Percentiles rank a stretch among this genome's conserved stretches.
These are phyloP conservation scores for Craterostigma plantagineum DNA, from an alignment of 257 asterid genomes.

Conservation along the genomic window DNA sequence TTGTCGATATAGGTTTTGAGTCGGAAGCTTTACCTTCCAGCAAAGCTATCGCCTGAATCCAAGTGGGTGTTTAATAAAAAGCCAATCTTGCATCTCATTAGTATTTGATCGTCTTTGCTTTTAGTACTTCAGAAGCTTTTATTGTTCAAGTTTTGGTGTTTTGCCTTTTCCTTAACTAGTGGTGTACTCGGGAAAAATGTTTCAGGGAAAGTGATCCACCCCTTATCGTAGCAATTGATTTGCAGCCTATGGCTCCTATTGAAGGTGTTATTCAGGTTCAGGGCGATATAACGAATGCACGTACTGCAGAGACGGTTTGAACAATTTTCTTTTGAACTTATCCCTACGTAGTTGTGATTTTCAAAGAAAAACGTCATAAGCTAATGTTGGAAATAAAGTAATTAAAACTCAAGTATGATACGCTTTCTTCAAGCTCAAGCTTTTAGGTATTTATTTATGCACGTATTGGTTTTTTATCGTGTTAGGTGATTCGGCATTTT, in stretches of 20 bases:
- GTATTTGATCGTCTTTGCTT: neutral
- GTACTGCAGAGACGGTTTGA: conserved; percentile 94
- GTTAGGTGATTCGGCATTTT: conserved; percentile 90
- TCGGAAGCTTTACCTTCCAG: conserved; percentile 79
- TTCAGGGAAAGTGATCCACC: conserved; percentile 63
- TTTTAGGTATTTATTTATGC: too few species aligned
- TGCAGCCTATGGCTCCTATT: conserved; percentile 99
- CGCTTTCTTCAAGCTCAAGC: too few species aligned
- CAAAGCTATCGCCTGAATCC: conserved; percentile 52
- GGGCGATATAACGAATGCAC: conserved; percentile 97
- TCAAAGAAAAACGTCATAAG: too few species aligned
- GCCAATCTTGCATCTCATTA: conserved; percentile 5
- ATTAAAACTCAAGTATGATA: too few species aligned
- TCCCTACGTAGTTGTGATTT: neutral
- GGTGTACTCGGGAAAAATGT: conserved; percentile 7
- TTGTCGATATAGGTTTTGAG: conserved; percentile 55
- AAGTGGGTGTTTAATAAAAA: conserved; percentile 24
- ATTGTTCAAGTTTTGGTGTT: neutral
- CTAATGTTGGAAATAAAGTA: too few species aligned
- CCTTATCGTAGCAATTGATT: conserved; percentile 94
- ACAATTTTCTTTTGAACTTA: neutral
- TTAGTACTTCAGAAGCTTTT: neutral
- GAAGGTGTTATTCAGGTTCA: conserved; percentile 99
- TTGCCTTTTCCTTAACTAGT: neutral
- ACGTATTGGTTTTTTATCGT: conserved; percentile 1